These are phyloP conservation scores for Alternaria viburni DNA, from an alignment of 2,329 filamentous ascomycete genomes.

Conservation along the genomic window DNA sequence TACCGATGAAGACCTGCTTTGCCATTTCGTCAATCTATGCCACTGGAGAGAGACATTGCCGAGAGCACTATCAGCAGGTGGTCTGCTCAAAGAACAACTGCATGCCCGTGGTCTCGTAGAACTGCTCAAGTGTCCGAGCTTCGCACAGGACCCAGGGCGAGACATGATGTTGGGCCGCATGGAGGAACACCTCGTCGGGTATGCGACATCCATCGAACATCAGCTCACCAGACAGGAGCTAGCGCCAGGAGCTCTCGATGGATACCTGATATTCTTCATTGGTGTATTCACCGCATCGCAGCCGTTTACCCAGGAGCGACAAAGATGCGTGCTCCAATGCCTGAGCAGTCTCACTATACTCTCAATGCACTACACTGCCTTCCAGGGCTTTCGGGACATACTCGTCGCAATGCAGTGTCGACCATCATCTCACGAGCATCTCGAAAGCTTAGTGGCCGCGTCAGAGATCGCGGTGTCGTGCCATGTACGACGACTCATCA, in stretches of 20 bases:
- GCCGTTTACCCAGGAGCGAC: not conserved
- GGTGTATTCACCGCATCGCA: not conserved
- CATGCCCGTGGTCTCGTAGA: not conserved
- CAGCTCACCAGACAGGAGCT: not conserved
- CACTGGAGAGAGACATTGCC: not conserved
- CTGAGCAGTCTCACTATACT: constrained; percentile 4
- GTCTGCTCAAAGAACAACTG: not conserved
- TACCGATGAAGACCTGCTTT: not conserved
- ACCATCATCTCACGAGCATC: not conserved
- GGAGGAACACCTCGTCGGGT: not conserved
- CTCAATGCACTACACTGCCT: not conserved
- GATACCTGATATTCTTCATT: not conserved
- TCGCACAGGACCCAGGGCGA: not conserved
- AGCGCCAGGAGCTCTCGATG: not conserved
- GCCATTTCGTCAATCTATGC: not conserved
- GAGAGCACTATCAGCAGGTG: not conserved
- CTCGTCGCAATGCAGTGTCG: not conserved
- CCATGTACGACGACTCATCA: not conserved
- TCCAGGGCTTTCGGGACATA: not conserved
- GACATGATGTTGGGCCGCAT: not conserved
- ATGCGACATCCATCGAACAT: not conserved
- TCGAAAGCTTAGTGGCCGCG: not conserved
- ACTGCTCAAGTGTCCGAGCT: not conserved
- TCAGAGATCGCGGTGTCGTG: not conserved
- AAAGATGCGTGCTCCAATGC: not conserved